These are phyloP conservation scores for Dryas integrifolia DNA, from an alignment of 331 rosid species.

Conservation along the genomic window DNA sequence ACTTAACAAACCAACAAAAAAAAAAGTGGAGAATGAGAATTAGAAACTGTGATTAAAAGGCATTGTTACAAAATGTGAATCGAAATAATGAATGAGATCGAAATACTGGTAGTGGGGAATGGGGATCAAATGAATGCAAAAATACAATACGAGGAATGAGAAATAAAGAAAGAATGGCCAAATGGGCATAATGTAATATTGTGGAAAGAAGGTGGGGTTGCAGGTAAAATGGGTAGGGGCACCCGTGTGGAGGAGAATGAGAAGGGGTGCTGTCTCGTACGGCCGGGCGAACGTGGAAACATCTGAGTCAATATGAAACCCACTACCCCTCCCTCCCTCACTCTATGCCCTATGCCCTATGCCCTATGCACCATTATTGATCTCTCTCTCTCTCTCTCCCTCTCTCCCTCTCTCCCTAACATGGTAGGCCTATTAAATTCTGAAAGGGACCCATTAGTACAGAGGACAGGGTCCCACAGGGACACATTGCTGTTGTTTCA, in stretches of 20 bases:
- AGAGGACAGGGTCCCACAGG: background rate
- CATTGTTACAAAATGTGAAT: too few species aligned
- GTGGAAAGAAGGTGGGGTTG: background rate
- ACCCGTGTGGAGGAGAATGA: constrained; percentile 26
- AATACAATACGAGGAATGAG: too few species aligned
- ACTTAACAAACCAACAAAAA: too few species aligned
- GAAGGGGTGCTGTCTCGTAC: constrained; percentile 40
- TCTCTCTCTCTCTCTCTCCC: background rate
- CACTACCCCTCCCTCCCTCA: background rate
- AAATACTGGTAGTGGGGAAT: too few species aligned
- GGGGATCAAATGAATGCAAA: too few species aligned
- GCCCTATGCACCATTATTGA: constrained; percentile 38
- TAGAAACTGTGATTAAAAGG: too few species aligned
- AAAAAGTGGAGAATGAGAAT: too few species aligned
- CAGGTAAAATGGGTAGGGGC: constrained; percentile 14
- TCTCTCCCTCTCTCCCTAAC: background rate
- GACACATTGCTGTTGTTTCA: constrained; percentile 15
- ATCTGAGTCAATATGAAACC: constrained; percentile 28
- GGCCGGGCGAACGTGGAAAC: constrained; percentile 44
- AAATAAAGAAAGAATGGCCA: too few species aligned
- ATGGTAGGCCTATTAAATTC: constrained; percentile 32
- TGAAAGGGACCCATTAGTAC: constrained; percentile 22
- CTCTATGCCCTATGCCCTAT: background rate
- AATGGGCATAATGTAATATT: constrained; percentile 14
- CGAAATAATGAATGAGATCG: too few species aligned